Evolutionary conservation across 768 basidiomycete species (phyloP).

Genomic region (Lanmaoa rubissima): DNA sequence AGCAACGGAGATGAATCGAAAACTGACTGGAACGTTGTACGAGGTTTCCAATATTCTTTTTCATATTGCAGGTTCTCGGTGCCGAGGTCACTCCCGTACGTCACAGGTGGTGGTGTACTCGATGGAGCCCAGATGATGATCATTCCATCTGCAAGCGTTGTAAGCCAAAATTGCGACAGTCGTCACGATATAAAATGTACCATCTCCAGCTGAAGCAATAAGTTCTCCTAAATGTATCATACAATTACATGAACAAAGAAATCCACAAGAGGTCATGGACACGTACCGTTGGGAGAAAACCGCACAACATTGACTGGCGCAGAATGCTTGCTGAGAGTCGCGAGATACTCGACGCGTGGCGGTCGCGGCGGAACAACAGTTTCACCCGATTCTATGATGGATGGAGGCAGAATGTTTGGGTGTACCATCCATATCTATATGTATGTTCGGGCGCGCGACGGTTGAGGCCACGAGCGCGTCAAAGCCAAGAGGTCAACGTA

Average conservation of each 20-base stretch:
- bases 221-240: conserved; percentile 59
- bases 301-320: conserved; percentile 95
- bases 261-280: neutral
- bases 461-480: conserved; percentile 12
- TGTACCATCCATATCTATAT: conserved; percentile 89
- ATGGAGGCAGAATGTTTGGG: conserved; percentile 78
- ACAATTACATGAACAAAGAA: conserved; percentile 2
- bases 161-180: neutral
- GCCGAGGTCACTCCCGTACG: conserved; percentile 81
- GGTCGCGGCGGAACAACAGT: conserved; percentile 44
- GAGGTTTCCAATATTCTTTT: conserved; percentile 93
- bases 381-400: conserved; percentile 42
- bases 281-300: conserved; percentile 89
- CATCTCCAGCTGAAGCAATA: conserved; percentile 97
- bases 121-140: conserved; percentile 94
- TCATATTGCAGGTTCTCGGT: conserved; percentile 82
- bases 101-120: conserved; percentile 61
- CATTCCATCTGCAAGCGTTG: conserved; percentile 74
- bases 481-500: conserved; percentile 43
- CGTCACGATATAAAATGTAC: conserved; percentile 43
- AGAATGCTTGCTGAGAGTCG: conserved; percentile 89
- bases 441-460: conserved; percentile 5
- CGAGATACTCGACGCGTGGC: conserved; percentile 94
- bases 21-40: conserved; percentile 78
- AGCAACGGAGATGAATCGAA: neutral